Base-by-base conservation (phyloP, 257 asterid species). In the Perilla frutescens region DNA sequence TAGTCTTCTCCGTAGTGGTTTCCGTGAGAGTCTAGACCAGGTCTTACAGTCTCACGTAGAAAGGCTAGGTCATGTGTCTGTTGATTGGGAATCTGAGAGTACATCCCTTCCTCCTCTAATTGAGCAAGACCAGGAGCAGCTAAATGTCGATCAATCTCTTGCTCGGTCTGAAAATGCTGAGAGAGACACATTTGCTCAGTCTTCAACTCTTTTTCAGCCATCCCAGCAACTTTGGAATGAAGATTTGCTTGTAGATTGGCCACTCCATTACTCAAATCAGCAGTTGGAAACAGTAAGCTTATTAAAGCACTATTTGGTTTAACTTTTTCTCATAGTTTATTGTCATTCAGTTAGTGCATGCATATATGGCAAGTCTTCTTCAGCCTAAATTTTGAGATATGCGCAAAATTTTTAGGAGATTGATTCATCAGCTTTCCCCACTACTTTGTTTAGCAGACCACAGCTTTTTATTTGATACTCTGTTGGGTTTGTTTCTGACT, bases 1-100 rank as follows among this genome's bases (percentile, higher is more conserved):
- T 47, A 73, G 85, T 80, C 96, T 92, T 83, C 97, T 92, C 45
- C 80, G 81, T 5, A 88, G 97, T 84, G 79, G 96, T 73, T 92
- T 92, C 76, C 88, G 96, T 11, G 91, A 86, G 77, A 88, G 85
- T 70, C 81, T 92, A 62, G 81, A 88, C 71, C 96, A 77, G 77
- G 83, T 92, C 66, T 82, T 90, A 62, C 96, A 84, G 61, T 90
- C 96, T 44, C 88, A 85, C 5, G 89, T 65, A 10, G 92, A 84
- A 82, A 91, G 96, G 84, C 93, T 81, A 51, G 89, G 78, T 43
- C 83, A 76, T 73, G 82, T 85, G 79, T 85, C 95, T 68, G 78
- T 44, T 57, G 96, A 87, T 37, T 86, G 87, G 90, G 97, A 86
- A 40, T 75, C 69, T 62, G 94, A 87, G 3, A 82, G 70, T 59